Base-by-base conservation (phyloP, 2,329 filamentous ascomycete species). In the Pseudogymnoascus pannorum region DNA sequence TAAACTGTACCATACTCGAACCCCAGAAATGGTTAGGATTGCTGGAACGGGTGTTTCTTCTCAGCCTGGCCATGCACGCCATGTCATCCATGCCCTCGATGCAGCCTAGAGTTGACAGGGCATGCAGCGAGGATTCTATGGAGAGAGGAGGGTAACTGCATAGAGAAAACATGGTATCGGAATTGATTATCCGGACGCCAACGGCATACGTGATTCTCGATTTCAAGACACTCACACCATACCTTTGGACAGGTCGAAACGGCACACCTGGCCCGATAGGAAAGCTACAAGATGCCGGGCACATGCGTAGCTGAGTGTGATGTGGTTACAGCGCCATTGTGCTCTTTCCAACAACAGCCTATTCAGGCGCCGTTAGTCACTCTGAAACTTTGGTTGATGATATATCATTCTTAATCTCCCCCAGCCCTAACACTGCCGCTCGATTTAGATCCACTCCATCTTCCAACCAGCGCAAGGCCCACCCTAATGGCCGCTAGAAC, bases 281-380 rank as follows among this genome's bases (percentile, higher is more conserved):
- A 54, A 54, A 31, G 48, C 48, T 24, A 54, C 48, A 54, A 9
- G 48, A 54, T 54, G n/a, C 24, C 16, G 24, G 26, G 26, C 6
- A 54, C 26, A 18, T 31, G n/a, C 24, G 4, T 31, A 54, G 48
- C 9, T 54, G 48, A 54, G 20, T n/a, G 26, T 54, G 26, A 31
- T 54, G 48, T 26, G 48, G 48, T 31, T 26, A 54, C 48, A 31
- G 48, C 48, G 48, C 48, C 48, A 54, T 54, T 54, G 48, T 54
- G 48, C 26, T 54, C 48, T 31, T 54, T 54, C 48, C 48, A 54
- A 54, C 26, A 54, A 18, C 48, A 54, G n/a, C 48, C 48, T 31
- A 31, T 18, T 54, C 14, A 31, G 48, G 29, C 48, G 7, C 6
- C n/a, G 16, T 31, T 31, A 54, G 48, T 54, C 26, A 31, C 26